Percentiles rank a stretch among this genome's conserved stretches.
phyloP scores from a whole-genome alignment of 2,329 filamentous ascomycete species.

The Fulvia fulva region DNA sequence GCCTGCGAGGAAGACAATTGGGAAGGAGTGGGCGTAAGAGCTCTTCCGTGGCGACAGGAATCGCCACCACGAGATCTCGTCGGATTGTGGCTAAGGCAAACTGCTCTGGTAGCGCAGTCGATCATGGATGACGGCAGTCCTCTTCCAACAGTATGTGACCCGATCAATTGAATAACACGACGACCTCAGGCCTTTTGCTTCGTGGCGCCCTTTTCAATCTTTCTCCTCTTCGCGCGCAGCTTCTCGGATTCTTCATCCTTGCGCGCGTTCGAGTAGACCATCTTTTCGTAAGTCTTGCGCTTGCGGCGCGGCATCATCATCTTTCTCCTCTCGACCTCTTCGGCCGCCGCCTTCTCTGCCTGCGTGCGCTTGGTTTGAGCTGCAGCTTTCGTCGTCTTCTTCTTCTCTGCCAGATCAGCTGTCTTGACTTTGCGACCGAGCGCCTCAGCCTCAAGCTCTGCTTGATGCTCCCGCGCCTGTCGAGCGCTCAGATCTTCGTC shows the following conservation, averaged over 20 bases:
- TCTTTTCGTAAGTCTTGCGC: slow-evolving; percentile 95
- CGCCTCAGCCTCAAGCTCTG: slow-evolving; percentile 89
- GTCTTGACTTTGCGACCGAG: slow-evolving; percentile 55
- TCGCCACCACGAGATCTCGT: slow-evolving; percentile 3
- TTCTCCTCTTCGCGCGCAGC: slow-evolving; percentile 84
- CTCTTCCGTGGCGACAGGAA: slow-evolving; percentile 1
- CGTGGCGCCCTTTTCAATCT: slow-evolving; percentile 57
- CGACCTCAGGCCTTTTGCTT: slow-evolving; percentile 3
- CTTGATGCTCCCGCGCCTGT: slow-evolving; percentile 69
- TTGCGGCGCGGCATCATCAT: slow-evolving; percentile 99
- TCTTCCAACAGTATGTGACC: not conserved
- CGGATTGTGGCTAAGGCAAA: not conserved
- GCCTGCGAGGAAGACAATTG: not conserved
- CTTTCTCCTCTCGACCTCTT: slow-evolving; percentile 88
- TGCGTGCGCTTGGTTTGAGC: slow-evolving; percentile 64
- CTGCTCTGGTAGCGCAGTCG: not conserved
- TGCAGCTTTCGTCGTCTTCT: slow-evolving; percentile 63
- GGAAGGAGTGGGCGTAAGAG: not conserved
- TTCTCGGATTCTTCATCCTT: slow-evolving; percentile 86
- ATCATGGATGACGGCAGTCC: not conserved
- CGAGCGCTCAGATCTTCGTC: slow-evolving; percentile 58
- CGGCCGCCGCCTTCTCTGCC: slow-evolving; percentile 64
- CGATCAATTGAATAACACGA: not conserved
- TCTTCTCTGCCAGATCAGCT: slow-evolving; percentile 52
- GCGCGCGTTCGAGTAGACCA: slow-evolving; percentile 92